Evolutionary conservation across 192 early-diverging fungal species (phyloP).

Genomic region (Backusella tarrabulga): DNA sequence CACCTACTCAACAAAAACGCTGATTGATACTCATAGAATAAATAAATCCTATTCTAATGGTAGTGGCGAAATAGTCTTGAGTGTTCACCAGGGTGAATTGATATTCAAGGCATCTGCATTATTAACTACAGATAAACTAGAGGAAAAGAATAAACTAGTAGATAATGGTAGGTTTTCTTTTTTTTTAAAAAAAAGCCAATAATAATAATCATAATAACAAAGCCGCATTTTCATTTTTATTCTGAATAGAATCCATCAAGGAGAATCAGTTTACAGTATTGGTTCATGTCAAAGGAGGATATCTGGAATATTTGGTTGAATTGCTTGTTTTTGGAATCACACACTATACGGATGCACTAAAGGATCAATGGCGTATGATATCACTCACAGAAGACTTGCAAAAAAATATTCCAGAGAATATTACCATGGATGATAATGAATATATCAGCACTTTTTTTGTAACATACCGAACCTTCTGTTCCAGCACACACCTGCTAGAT

Average conservation of each 20-base stretch:
- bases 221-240: not conserved
- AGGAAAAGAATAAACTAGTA: not conserved
- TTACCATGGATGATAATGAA: conserved; percentile 37
- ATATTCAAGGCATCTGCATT: conserved; percentile 35
- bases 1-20: conserved; percentile 4
- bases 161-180: not conserved
- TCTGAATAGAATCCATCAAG: not conserved
- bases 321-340: conserved; percentile 56
- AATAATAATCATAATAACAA: not conserved
- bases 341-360: not conserved
- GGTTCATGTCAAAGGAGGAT: conserved; percentile 65
- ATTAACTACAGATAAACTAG: not conserved
- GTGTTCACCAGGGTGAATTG: conserved; percentile 32
- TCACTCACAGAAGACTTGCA: conserved; percentile 1
- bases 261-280: not conserved
- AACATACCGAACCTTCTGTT: conserved; percentile 65
- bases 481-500: conserved; percentile 37
- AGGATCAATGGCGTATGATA: conserved; percentile 19
- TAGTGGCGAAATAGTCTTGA: conserved; percentile 30
- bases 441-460: conserved; percentile 58
- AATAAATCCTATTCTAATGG: not conserved
- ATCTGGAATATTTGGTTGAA: conserved; percentile 53
- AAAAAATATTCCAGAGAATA: conserved; percentile 4
- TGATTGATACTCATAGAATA: conserved; percentile 9
- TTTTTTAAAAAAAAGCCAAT: not conserved